Evolutionary conservation across 2,329 filamentous ascomycete genomes (phyloP).

Genomic region (Rutstroemia sp.): DNA sequence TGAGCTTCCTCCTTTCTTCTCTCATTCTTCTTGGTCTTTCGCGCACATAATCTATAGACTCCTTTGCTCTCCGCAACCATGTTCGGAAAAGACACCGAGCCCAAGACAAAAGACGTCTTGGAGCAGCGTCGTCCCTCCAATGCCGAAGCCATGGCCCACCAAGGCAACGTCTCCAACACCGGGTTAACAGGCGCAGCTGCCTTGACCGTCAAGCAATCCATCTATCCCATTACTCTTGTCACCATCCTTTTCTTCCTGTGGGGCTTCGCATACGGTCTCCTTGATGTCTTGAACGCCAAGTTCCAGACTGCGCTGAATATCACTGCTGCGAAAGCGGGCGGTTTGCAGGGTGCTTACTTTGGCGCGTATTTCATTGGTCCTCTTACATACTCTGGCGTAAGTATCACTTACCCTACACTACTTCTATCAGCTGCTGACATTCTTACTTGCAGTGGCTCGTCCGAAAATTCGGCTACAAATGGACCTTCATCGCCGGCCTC

Average conservation of each 20-base stretch:
- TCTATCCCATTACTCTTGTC: constrained; percentile 9
- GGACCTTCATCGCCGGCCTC: constrained; percentile 70
- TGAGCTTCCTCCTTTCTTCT: neutral
- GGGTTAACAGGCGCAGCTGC: neutral
- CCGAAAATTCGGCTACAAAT: constrained; percentile 67
- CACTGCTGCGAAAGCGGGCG: constrained; percentile 52
- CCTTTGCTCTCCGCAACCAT: neutral
- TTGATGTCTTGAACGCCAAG: constrained; percentile 65
- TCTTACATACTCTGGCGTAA: constrained; percentile 50
- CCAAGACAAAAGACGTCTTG: neutral
- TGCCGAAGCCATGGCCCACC: neutral
- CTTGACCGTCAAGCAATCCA: constrained; percentile 6
- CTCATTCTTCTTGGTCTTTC: neutral
- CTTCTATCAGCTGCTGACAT: neutral
- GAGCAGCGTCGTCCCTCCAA: neutral
- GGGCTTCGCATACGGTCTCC: constrained; percentile 62
- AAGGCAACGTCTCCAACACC: neutral
- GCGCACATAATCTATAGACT: neutral
- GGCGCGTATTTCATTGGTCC: constrained; percentile 65
- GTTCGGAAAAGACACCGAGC: constrained; percentile 1
- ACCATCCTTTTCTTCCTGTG: constrained; percentile 7
- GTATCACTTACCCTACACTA: neutral
- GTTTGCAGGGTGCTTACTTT: constrained; percentile 65
- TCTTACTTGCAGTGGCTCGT: constrained; percentile 42
- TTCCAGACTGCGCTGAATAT: constrained; percentile 49